Base-by-base conservation (phyloP, 306 rosid species). In the Sphenostylis stenocarpa region DNA sequence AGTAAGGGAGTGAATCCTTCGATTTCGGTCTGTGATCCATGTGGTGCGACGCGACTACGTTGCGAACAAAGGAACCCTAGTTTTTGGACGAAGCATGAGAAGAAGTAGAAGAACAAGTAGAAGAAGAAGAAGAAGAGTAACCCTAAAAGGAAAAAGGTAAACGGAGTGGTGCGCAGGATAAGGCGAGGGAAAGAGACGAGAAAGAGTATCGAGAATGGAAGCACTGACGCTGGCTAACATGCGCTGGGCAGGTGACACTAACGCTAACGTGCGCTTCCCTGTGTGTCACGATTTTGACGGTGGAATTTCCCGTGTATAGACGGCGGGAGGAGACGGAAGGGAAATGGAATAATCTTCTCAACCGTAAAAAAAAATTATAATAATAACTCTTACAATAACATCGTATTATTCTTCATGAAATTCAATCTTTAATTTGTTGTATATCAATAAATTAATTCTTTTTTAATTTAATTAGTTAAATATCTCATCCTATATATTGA, bases 11-110 rank as follows among this genome's bases (percentile, higher is more conserved):
- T 34, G 87, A 77, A 20, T 92, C 92, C 71, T 85, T 90, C 84
- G 96, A 62, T 76, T 81, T 91, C 76, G 84, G 73, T 71, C 85
- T 73, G 83, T 82, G 90, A 81, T 88, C 97, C 97, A 90, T 92
- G 87, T n/a, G 84, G 53, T 49, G 72, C 11, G 13, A 58, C 41
- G 6, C 20, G 11, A 77, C 57, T 69, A 79, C 23, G 67, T 74
- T 34, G 79, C 14, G 80, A 77, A 70, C 15, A 55, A 76, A 58
- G 36, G 71, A 78, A 64, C 73, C 82, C 67, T 73, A 76, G 36
- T 53, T 39, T 4, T 24, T 10, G 14, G 26, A 77, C 8, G 78
- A 72, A 62, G 87, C 86, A 77, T 82, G 83, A 38, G 43, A 38
- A 38, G 43, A 38, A 38, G 39, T 41, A 57, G 63, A 62, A n/a